These are phyloP conservation scores for Cryphonectria carpinicola DNA, from an alignment of 2,329 filamentous ascomycete genomes.

Conservation along the genomic window DNA sequence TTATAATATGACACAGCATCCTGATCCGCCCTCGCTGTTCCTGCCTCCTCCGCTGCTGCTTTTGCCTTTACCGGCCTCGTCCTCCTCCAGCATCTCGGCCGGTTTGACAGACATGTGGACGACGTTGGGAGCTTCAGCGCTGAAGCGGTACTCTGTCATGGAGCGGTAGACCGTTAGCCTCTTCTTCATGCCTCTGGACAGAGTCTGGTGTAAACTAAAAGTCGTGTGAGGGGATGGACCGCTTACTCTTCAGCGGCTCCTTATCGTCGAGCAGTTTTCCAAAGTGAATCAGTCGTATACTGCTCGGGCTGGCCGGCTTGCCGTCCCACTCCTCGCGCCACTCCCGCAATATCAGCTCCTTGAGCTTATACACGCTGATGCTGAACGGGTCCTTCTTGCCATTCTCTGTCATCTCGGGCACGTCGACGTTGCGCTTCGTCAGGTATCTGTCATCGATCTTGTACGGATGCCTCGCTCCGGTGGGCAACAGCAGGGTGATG, in stretches of 20 bases:
- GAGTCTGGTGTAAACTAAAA: background rate
- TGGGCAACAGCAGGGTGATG: conserved; percentile 83
- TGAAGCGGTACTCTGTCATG: conserved; percentile 75
- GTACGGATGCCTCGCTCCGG: conserved; percentile 83
- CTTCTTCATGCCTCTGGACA: background rate
- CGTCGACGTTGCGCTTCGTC: conserved; percentile 74
- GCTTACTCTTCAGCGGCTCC: conserved; percentile 77
- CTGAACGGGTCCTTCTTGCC: conserved; percentile 77
- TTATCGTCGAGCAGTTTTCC: conserved; percentile 92
- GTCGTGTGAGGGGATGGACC: background rate
- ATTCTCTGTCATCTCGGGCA: conserved; percentile 65
- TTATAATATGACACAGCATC: conserved; percentile 59
- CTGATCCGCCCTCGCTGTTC: conserved; percentile 45
- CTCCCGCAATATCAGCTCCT: conserved; percentile 90
- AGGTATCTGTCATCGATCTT: conserved; percentile 88
- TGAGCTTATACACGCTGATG: conserved; percentile 91
- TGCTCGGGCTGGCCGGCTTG: conserved; percentile 82
- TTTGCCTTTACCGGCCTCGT: conserved; percentile 72
- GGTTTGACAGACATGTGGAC: conserved; percentile 95
- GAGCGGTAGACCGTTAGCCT: conserved; percentile 11
- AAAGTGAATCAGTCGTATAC: conserved; percentile 89
- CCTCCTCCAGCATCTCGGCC: conserved; percentile 81
- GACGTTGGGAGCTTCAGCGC: conserved; percentile 74
- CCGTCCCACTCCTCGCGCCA: conserved; percentile 93
- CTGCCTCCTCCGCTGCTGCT: conserved; percentile 47